A percentile compares a stretch with the other conserved stretches of the same genome.
Evolutionary conservation across 495 filamentous ascomycete genomes (phyloP).

Genomic region (Penicillium turbatum): DNA sequence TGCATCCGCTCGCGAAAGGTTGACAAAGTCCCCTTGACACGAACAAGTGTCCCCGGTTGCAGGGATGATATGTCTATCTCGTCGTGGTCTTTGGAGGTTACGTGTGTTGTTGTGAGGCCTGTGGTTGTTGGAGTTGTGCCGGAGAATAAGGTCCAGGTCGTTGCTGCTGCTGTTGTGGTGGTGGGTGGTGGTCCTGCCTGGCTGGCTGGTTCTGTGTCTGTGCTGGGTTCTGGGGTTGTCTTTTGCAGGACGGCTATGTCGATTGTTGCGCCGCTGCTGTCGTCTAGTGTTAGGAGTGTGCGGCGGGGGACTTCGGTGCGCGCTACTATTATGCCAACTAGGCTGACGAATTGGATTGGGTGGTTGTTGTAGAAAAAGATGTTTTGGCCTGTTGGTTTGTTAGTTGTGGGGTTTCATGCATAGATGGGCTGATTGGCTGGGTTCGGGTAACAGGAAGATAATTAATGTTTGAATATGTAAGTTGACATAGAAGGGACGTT

Average conservation of each 20-base stretch:
- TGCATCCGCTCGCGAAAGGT: constrained; percentile 61
- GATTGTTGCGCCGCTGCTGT: constrained; percentile 75
- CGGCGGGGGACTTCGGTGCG: constrained; percentile 59
- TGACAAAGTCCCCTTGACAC: constrained; percentile 69
- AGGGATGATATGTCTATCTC: constrained; percentile 44
- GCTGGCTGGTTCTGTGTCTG: constrained; percentile 2
- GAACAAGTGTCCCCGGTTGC: constrained; percentile 64
- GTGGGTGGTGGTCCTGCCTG: constrained; percentile 1
- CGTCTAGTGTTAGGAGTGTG: constrained; percentile 71
- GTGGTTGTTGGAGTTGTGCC: neutral
- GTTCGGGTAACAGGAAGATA: neutral
- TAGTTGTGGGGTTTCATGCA: neutral
- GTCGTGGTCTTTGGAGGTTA: constrained; percentile 4
- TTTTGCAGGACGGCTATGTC: constrained; percentile 47
- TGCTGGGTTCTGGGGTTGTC: constrained; percentile 4
- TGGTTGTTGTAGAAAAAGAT: constrained; percentile 82
- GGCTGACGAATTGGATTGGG: constrained; percentile 78
- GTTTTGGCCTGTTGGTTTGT: constrained; percentile 52
- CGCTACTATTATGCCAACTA: constrained; percentile 73
- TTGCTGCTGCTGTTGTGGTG: neutral
- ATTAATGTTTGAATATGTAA: neutral
- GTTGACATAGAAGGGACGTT: neutral
- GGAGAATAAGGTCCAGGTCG: neutral
- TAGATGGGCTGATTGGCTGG: neutral
- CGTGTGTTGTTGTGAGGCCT: neutral